Conservation (phyloP, 1,139 yeast species). For the Spencermartinsiella ligniputridi region DNA sequence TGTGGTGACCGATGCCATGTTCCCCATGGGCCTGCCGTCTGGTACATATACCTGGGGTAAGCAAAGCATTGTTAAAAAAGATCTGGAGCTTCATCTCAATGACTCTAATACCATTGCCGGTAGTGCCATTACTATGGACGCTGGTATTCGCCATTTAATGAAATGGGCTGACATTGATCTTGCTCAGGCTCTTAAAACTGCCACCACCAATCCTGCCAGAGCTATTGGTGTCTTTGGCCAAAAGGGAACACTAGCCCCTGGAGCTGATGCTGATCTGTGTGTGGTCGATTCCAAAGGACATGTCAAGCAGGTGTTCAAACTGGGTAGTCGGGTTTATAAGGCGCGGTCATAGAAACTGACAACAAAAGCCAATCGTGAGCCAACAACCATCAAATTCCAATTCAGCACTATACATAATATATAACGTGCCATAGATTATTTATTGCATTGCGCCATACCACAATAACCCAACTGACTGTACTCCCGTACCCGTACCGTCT, state of each 20-base stretch:
- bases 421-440: conserved; percentile 1
- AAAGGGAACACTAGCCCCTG: conserved; percentile 50
- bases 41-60: conserved; percentile 42
- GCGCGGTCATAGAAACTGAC: conserved; percentile 11
- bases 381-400: no score
- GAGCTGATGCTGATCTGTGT: conserved; percentile 59
- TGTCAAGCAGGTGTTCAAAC: conserved; percentile 49
- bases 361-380: no score
- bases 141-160: conserved; percentile 51
- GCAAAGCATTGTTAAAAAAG: conserved; percentile 46
- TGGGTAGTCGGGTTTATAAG: conserved; percentile 40
- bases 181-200: conserved; percentile 53
- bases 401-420: neutral
- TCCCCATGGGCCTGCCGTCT: conserved; percentile 41
- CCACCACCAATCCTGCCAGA: conserved; percentile 54
- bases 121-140: conserved; percentile 54
- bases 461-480: no score
- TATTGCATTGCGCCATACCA: no score
- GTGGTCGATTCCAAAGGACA: conserved; percentile 45
- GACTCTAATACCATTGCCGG: conserved; percentile 63
- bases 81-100: conserved; percentile 45
- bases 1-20: conserved; percentile 60
- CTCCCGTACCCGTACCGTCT: no score
- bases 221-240: conserved; percentile 43
- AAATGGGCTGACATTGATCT: conserved; percentile 49